Evolutionary conservation across 768 basidiomycete species (phyloP), one percentile per base, ranked within the genome.

Genomic region (Fistulinella prunicolor): DNA sequence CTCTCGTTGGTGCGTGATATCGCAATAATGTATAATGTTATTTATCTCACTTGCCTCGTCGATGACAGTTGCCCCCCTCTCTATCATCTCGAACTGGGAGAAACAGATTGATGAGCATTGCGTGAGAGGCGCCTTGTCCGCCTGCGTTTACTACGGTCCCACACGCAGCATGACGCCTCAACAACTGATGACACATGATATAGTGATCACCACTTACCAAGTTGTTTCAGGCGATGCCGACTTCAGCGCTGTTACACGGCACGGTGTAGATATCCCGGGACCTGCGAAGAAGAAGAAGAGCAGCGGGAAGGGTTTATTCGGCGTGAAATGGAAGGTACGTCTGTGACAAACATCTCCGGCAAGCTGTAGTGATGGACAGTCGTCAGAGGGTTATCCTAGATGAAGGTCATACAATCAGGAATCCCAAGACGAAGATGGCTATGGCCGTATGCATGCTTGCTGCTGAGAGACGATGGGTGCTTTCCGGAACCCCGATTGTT

Each of bases 401-500:
- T 55, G 94, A 96, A 68, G 94, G 90, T 0, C 94, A 96, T 60
- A 83, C 62, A 21, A 85, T 96, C 53, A 82, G 91, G 43, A 96
- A 95, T 62, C 80, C 88, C 3, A 86, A 77, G 64, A 91, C 93
- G 0, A 90, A 93, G 71, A 89, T 88, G 79, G 77, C 89, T 9
- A 73, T 76, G 56, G 84, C 87, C 0, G 81, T 83, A 2, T 82
- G 74, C 48, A 79, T 65, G 16, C 70, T 92, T 20, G 67, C 68
- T 16, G 86, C 85, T 0, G 78, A 92, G 55, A 79, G 85, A 50
- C 83, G 89, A 38, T 92, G 89, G 89, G 78, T 82, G 4, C 69
- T 90, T 44, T 82, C 82, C 22, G 91, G 92, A 23, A 96, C 94
- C 8, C 94, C 94, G 0, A 94, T 96, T 50, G 89, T 94, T 65